Evolutionary conservation across 257 asterid genomes (phyloP).

Genomic region (Primulina eburnea): DNA sequence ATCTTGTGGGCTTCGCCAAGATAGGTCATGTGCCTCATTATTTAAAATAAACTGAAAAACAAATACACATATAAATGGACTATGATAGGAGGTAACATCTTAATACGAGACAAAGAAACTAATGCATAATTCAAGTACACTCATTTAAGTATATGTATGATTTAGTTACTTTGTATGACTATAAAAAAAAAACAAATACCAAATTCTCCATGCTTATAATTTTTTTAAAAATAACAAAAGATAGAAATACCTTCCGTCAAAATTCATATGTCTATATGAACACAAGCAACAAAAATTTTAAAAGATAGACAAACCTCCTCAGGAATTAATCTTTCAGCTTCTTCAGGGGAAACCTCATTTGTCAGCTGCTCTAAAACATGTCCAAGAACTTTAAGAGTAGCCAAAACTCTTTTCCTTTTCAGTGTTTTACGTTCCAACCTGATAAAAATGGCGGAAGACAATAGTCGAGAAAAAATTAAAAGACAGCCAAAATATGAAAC

Average conservation of each 20-base stretch:
- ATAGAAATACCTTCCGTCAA: no score
- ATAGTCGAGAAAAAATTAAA: slow-evolving; percentile 19
- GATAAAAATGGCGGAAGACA: slow-evolving; percentile 24
- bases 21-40: neutral
- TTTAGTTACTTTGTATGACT: slow-evolving; percentile 5
- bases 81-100: slow-evolving; percentile 17
- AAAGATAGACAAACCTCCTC: slow-evolving; percentile 58
- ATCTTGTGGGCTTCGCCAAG: slow-evolving; percentile 4
- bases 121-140: slow-evolving; percentile 1
- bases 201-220: no score
- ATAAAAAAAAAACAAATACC: no score
- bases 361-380: slow-evolving; percentile 76
- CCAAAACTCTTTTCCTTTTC: slow-evolving; percentile 80
- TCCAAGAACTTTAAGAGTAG: slow-evolving; percentile 87
- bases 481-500: slow-evolving; percentile 7
- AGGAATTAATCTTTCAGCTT: slow-evolving; percentile 85
- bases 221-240: no score
- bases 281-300: slow-evolving; percentile 9
- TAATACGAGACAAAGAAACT: slow-evolving; percentile 7
- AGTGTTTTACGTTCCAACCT: slow-evolving; percentile 93
- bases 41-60: neutral
- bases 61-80: neutral
- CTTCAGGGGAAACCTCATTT: slow-evolving; percentile 90
- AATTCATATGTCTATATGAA: no score
- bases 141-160: slow-evolving; percentile 7